Evolutionary conservation across 1,284 basidiomycete species (phyloP).

Genomic region (Retiboletus flavoniger): DNA sequence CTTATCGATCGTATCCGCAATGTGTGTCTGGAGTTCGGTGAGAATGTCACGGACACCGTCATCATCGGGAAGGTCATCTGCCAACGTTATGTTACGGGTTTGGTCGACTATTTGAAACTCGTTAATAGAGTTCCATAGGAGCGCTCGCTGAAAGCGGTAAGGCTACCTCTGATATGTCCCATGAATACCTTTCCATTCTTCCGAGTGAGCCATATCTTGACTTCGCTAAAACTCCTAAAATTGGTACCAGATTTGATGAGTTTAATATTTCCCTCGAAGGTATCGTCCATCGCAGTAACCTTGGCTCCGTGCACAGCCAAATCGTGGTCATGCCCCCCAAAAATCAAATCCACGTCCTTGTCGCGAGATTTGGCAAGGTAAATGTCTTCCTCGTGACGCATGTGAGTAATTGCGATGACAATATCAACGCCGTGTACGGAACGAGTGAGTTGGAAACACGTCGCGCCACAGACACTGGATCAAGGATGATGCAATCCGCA

Average conservation of each 20-base stretch:
- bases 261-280: conserved; percentile 9
- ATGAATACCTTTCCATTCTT: neutral
- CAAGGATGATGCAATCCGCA: conserved; percentile 7
- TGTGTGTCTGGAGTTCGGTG: neutral
- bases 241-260: conserved; percentile 8
- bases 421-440: conserved; percentile 6
- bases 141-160: neutral
- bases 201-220: conserved; percentile 7
- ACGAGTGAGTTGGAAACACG: conserved; percentile 10
- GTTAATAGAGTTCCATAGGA: neutral
- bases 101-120: conserved; percentile 1
- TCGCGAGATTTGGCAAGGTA: conserved; percentile 2
- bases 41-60: conserved; percentile 2
- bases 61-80: conserved; percentile 7
- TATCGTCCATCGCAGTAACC: neutral
- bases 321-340: conserved; percentile 14
- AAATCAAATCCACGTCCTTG: conserved; percentile 10
- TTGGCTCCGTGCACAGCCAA: conserved; percentile 12
- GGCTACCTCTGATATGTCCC: conserved; percentile 2
- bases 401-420: conserved; percentile 16
- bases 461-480: conserved; percentile 13
- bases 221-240: conserved; percentile 6
- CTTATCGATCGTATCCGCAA: neutral
- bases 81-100: conserved; percentile 8
- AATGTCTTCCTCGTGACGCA: conserved; percentile 15